Evolutionary conservation across 257 asterid genomes (phyloP).

Genomic region (Ajuga chamaepitys): DNA sequence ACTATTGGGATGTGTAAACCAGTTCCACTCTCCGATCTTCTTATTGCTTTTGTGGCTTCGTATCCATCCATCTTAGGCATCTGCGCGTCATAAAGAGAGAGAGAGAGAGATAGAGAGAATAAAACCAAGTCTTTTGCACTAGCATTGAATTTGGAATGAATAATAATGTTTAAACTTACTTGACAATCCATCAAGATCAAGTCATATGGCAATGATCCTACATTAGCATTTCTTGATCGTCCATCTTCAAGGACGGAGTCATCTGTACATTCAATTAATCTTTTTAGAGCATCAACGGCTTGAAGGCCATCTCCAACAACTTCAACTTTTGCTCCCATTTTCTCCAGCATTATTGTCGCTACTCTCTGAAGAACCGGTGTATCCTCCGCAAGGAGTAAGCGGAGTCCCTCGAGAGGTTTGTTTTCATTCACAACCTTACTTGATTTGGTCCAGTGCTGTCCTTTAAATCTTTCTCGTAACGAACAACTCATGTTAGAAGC

Average conservation of each 20-base stretch:
- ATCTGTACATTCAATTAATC: slow-evolving; percentile 14
- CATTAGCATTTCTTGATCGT: background rate
- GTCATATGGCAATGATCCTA: slow-evolving; percentile 41
- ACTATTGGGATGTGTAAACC: slow-evolving; percentile 79
- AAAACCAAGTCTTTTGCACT: background rate
- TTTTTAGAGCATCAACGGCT: slow-evolving; percentile 63
- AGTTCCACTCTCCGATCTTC: slow-evolving; percentile 56
- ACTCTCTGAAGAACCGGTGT: slow-evolving; percentile 86
- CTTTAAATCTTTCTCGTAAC: slow-evolving; percentile 16
- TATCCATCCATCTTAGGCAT: slow-evolving; percentile 99
- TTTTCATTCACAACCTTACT: slow-evolving; percentile 24
- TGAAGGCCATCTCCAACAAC: slow-evolving; percentile 89
- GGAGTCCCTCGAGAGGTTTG: slow-evolving; percentile 51
- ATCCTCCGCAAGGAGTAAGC: slow-evolving; percentile 85
- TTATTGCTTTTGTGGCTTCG: slow-evolving; percentile 83
- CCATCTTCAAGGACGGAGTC: slow-evolving; percentile 21
- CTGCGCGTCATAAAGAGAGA: slow-evolving; percentile 24
- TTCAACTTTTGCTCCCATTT: slow-evolving; percentile 70
- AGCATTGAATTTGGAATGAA: background rate
- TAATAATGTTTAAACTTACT: slow-evolving; percentile 34
- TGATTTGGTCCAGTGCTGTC: slow-evolving; percentile 1
- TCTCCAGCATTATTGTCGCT: slow-evolving; percentile 89
- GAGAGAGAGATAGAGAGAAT: background rate
- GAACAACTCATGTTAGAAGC: slow-evolving; percentile 7
- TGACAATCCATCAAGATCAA: slow-evolving; percentile 94